Evolutionary conservation across 2,329 filamentous ascomycete genomes (phyloP).

Genomic region (Tolypocladium pustulatum): DNA sequence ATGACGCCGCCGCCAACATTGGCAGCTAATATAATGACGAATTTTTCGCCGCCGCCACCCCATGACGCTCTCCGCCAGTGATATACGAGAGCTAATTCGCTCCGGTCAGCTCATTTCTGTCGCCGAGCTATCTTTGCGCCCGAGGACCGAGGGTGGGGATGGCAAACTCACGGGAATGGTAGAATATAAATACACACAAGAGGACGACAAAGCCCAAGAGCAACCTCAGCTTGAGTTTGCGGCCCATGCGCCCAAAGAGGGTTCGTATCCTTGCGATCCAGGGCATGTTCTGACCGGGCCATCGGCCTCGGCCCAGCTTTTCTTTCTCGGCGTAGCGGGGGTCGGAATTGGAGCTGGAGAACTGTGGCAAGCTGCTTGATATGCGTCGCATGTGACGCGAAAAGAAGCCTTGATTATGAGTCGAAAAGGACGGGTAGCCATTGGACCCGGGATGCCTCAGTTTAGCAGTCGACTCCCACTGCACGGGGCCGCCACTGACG

Average conservation of each 20-base stretch:
- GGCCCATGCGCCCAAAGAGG: conserved; percentile 41
- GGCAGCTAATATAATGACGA: conserved; percentile 84
- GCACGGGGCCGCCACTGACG: conserved; percentile 48
- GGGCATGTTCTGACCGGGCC: conserved; percentile 30
- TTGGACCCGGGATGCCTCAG: conserved; percentile 63
- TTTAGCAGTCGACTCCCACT: conserved; percentile 76
- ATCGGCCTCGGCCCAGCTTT: conserved; percentile 52
- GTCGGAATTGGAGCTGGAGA: conserved; percentile 44
- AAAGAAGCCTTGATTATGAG: conserved; percentile 79
- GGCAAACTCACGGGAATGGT: conserved; percentile 57
- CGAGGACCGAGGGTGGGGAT: not conserved
- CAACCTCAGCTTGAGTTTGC: conserved; percentile 55
- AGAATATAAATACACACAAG: conserved; percentile 54
- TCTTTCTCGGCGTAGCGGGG: conserved; percentile 64
- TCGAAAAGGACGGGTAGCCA: conserved; percentile 70
- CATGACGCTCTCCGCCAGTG: conserved; percentile 61
- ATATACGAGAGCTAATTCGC: conserved; percentile 36
- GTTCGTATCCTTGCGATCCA: conserved; percentile 35
- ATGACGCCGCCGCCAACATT: conserved; percentile 96
- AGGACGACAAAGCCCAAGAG: conserved; percentile 50
- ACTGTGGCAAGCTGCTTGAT: conserved; percentile 68
- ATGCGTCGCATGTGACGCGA: conserved; percentile 72
- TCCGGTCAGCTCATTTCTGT: not conserved
- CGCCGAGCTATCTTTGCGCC: too few species aligned
- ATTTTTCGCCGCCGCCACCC: conserved; percentile 79